Base-by-base conservation (phyloP, 805 yeast genomes). In the Ogataea naganishii region DNA sequence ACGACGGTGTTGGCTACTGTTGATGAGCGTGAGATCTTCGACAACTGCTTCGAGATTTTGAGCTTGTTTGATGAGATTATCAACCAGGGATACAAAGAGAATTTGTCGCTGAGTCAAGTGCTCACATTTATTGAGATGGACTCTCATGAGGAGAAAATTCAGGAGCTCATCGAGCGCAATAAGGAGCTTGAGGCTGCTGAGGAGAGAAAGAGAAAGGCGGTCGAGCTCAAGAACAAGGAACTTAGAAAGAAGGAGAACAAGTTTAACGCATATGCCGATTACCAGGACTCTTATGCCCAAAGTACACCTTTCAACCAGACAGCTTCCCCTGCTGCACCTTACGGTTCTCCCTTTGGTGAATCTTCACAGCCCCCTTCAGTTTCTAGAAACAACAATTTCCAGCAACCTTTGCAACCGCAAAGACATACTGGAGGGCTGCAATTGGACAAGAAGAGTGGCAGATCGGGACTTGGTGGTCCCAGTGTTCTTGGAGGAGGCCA, bases 91-190 rank as follows among this genome's bases (percentile, higher is more conserved):
- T 85, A 80, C 63, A 76, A 83, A 41, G 99, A 92, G 56, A 81
- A 85, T 56, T 62, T 89, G 41, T 74, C 92, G 1, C 54, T 80
- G 40, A 56, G 76, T 36, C 97, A 92, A 62, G 81, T 92, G 40
- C 75, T 73, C 54, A 83, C 94, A 9, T 89, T 83, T 59, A 65
- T 92, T 62, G 89, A 85, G 52, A 89, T 92, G 97, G 97, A 92
- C 60, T 82, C 95, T 23, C 96, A 92, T 55, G 98, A 92, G 60
- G 99, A 92, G 62, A 89, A 84, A 66, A 89, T 94, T 51, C 97
- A 92, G 65, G 96, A 92, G 54, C 88, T 92, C 53, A 92, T 92
- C 47, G 97, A 85, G 60, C 77, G 88, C 56, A 92, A 92, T 65
- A 92, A 92, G 62, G 98, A 92, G 61, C 63, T 83, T 47, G 98